Percentiles rank a stretch among this genome's conserved stretches.
These are phyloP conservation scores for Phytophthora sp. DNA, from an alignment of 352 stramenopile species.

Conservation along the genomic window DNA sequence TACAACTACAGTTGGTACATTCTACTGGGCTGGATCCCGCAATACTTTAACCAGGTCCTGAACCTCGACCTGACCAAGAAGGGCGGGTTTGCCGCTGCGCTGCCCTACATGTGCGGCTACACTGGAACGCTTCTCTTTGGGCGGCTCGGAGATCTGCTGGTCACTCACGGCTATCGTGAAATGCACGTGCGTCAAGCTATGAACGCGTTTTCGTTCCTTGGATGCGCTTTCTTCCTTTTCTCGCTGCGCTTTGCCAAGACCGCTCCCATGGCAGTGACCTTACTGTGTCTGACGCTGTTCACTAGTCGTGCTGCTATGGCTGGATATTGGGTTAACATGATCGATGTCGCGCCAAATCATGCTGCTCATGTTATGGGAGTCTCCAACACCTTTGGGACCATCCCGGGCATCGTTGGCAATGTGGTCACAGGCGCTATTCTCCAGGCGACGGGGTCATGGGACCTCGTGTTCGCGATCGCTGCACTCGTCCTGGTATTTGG, in stretches of 20 bases:
- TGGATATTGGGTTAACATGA: slow-evolving; percentile 92
- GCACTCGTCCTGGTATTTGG: slow-evolving; percentile 74
- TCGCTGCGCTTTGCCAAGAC: slow-evolving; percentile 69
- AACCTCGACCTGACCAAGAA: slow-evolving; percentile 78
- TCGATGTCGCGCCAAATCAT: slow-evolving; percentile 83
- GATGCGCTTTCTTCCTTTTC: slow-evolving; percentile 75
- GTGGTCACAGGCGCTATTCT: slow-evolving; percentile 86
- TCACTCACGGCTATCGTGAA: slow-evolving; percentile 69
- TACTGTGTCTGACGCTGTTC: slow-evolving; percentile 84
- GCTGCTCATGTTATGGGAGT: slow-evolving; percentile 88
- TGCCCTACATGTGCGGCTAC: slow-evolving; percentile 86
- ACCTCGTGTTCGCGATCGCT: slow-evolving; percentile 86
- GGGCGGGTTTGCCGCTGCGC: slow-evolving; percentile 62
- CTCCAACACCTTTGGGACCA: slow-evolving; percentile 86
- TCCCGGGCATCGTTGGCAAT: slow-evolving; percentile 87
- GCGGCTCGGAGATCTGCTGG: slow-evolving; percentile 64
- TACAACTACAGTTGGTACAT: slow-evolving; percentile 92
- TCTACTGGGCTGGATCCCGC: slow-evolving; percentile 85
- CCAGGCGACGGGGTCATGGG: slow-evolving; percentile 68
- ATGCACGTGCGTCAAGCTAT: slow-evolving; percentile 80
- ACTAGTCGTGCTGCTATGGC: slow-evolving; percentile 74
- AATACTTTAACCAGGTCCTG: slow-evolving; percentile 86
- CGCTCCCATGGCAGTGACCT: slow-evolving; percentile 54
- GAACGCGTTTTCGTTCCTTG: slow-evolving; percentile 79
- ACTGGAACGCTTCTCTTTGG: slow-evolving; percentile 77